Evolutionary conservation across 2,329 filamentous ascomycete genomes (phyloP), one percentile per base, ranked within the genome.

Genomic region (Chaetothyriales sp.): DNA sequence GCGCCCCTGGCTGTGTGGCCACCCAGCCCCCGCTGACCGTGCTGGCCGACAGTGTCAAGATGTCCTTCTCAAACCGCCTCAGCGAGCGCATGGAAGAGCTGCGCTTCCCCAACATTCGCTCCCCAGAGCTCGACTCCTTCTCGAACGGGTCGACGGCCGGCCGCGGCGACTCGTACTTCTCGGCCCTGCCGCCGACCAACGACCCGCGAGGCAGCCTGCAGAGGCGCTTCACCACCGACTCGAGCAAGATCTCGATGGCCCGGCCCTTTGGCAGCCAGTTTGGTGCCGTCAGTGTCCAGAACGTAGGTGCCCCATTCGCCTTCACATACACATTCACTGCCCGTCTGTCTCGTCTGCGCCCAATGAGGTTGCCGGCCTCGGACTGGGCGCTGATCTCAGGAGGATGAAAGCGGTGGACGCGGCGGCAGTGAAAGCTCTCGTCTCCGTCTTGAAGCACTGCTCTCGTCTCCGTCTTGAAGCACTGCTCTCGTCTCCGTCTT

Each of bases 161-260:
- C 33, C 33, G 33, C 33, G 33, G 10, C 33, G 33, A 40, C 8
- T 40, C 33, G 10, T 40, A 40, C 33, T 86, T 89, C 72, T 80
- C 83, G 65, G 80, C 81, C 60, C 80, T 88, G 68, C 81, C 83
- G 63, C 83, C 85, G 63, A 82, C 86, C 64, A 77, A 80, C 67
- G 87, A 94, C 65, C 78, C 78, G 59, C 82, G 89, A 69, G 80
- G 81, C 57, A 82, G 82, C 62, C 76, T 97, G 66, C 87, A 89
- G 69, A 83, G 90, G 64, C 85, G 90, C 65, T 97, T 97, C 71
- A 97, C 90, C 58, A 92, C 89, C 53, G 94, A 95, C 71, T 82
- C 86, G 71, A 77, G 87, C 70, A 78, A 89, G 77, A 74, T 90
- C 70, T 84, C 85, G 68, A 87, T 47, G 29, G 52, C 51, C 7